Evolutionary conservation across 305 asterid species (phyloP).

Genomic region (Fraxinus dipetala): DNA sequence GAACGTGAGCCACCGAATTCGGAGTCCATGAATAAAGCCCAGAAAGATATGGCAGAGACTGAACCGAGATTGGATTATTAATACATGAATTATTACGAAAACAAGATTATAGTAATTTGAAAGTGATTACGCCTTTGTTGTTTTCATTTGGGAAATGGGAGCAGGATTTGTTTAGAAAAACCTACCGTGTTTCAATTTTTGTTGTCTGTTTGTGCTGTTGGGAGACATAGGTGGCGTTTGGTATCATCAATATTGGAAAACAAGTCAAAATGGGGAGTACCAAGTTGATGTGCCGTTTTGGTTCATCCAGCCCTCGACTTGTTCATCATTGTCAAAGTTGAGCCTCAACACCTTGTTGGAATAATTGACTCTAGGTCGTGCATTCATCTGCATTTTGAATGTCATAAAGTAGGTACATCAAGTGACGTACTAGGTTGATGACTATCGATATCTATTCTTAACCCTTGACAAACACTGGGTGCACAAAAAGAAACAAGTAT

Average conservation of each 20-base stretch:
- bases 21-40: conserved; percentile 58
- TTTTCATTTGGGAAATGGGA: not conserved
- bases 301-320: not conserved
- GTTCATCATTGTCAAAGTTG: not conserved
- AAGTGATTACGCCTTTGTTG: not conserved
- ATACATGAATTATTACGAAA: not conserved
- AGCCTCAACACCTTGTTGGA: not conserved
- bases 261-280: not conserved
- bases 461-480: not conserved
- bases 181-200: not conserved
- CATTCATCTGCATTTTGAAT: not conserved
- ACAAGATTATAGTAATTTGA: not conserved
- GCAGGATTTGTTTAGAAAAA: not conserved
- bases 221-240: not conserved
- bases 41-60: not conserved
- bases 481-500: not conserved
- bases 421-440: not conserved
- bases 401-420: not conserved
- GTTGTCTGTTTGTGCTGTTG: not conserved
- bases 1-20: conserved; percentile 78
- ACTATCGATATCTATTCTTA: not conserved
- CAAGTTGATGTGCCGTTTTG: not conserved
- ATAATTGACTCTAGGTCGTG: not conserved
- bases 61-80: not conserved
- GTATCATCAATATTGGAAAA: not conserved